These are phyloP conservation scores for Asclepias syriaca DNA, from an alignment of 257 asterid species.

Conservation along the genomic window DNA sequence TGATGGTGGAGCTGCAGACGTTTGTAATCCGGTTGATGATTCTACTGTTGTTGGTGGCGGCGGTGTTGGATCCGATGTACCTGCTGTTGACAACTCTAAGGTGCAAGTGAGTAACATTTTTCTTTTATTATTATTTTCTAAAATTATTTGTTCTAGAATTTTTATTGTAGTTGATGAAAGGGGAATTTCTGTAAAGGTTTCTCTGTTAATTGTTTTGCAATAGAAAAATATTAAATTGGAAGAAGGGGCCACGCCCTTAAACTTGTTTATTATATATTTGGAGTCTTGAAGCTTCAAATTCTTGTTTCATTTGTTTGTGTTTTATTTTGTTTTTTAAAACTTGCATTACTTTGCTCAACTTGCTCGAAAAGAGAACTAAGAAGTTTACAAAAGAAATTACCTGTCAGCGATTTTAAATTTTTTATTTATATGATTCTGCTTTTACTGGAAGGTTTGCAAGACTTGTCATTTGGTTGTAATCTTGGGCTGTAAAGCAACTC, in stretches of 20 bases:
- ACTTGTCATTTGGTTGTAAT: not conserved
- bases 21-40: conserved; percentile 13
- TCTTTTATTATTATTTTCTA: not conserved
- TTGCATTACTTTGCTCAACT: not conserved
- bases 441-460: not conserved
- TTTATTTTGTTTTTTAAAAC: not conserved
- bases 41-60: conserved; percentile 24
- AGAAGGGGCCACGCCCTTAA: not conserved
- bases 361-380: not conserved
- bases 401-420: not conserved
- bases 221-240: not conserved
- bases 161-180: not conserved
- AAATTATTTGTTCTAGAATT: not conserved
- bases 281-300: not conserved
- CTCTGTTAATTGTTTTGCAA: not conserved
- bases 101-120: conserved; percentile 14
- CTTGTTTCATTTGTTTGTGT: not conserved
- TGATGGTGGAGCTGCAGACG: conserved; percentile 19
- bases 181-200: not conserved
- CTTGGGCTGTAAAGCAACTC: conserved; percentile 5
- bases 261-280: not conserved
- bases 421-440: not conserved
- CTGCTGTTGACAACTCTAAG: conserved; percentile 11
- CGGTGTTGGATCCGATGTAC: conserved; percentile 18
- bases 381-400: not conserved